Base-by-base conservation (phyloP, 352 stramenopile genomes). In the Phytophthora quininea region DNA sequence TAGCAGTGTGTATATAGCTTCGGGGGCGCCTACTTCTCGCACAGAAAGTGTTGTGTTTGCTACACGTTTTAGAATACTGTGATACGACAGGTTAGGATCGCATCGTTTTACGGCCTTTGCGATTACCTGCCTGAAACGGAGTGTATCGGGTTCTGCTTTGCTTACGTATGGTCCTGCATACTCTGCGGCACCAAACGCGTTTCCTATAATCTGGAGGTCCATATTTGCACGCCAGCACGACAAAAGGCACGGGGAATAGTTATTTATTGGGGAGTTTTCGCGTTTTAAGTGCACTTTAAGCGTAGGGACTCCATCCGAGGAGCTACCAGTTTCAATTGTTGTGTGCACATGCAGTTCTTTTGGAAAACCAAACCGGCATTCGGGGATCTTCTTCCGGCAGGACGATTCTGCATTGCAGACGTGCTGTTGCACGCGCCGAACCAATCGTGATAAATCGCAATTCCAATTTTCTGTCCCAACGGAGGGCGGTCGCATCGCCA, bases 131-230 rank as follows among this genome's bases (percentile, higher is more conserved):
- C 32, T 72, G 52, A 1, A 63, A 32, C 35, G 35, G 10, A 40
- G 10, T 11, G 35, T 40, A 40, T 40, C 35, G 35, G 35, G 35
- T 11, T 40, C 35, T 5, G 35, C 42, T 43, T 76, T 76, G 32
- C 69, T 76, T 1, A 69, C 27, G 15, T 72, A 76, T 2, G 63
- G 58, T 30, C 62, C 63, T 14, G 64, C 64, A 29, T 76, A 76
- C 14, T 76, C 69, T 0, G 63, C 63, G 0, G 54, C 69, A 7
- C 69, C 58, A 31, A 69, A 69, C 9, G 58, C 58, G 33, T 76
- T 76, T 0, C 69, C 63, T 12, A 76, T 62, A 12, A 48, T 8
- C 32, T 76, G 54, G 1, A 72, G 40, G 31, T 76, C 68, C 67
- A 75, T 75, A 27, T 75, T 10, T 48, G 3, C 60, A n/a, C n/a